Conservation (phyloP, 2,329 filamentous ascomycete species). For the Monilinia fructicola region DNA sequence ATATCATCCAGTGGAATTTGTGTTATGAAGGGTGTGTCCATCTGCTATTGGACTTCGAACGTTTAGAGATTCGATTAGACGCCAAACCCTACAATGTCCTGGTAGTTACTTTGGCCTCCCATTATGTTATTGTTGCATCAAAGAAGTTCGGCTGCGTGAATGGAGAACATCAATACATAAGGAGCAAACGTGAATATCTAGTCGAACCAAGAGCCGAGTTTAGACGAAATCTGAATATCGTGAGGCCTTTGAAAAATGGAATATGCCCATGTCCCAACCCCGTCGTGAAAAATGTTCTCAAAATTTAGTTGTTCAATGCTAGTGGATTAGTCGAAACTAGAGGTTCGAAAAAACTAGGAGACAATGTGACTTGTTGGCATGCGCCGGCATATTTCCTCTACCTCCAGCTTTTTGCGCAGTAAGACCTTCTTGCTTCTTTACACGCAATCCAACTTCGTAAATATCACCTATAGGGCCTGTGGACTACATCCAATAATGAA, state of each 20-base stretch:
- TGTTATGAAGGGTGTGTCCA: no score
- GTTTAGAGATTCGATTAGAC: no score
- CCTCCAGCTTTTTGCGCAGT: slow-evolving; percentile 40
- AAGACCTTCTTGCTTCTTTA: background rate
- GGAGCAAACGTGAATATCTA: background rate
- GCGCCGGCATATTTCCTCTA: slow-evolving; percentile 44
- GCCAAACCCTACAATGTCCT: no score
- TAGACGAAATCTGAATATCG: background rate
- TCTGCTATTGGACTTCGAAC: no score
- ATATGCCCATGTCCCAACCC: background rate
- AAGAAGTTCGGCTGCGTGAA: background rate
- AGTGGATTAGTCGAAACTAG: slow-evolving; percentile 37
- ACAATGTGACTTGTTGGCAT: slow-evolving; percentile 44
- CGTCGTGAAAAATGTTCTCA: background rate
- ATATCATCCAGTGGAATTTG: no score
- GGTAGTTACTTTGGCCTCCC: no score
- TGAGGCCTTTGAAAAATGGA: slow-evolving; percentile 5
- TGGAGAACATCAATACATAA: background rate
- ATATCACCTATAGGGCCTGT: background rate
- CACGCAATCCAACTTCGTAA: no score
- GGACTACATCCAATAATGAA: background rate
- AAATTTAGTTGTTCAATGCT: slow-evolving; percentile 32
- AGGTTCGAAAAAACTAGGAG: slow-evolving; percentile 36
- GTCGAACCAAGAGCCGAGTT: background rate
- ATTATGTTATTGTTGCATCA: background rate